Evolutionary conservation across 2,329 filamentous ascomycete species (phyloP).

Genomic region (Calonectria leucothoes): DNA sequence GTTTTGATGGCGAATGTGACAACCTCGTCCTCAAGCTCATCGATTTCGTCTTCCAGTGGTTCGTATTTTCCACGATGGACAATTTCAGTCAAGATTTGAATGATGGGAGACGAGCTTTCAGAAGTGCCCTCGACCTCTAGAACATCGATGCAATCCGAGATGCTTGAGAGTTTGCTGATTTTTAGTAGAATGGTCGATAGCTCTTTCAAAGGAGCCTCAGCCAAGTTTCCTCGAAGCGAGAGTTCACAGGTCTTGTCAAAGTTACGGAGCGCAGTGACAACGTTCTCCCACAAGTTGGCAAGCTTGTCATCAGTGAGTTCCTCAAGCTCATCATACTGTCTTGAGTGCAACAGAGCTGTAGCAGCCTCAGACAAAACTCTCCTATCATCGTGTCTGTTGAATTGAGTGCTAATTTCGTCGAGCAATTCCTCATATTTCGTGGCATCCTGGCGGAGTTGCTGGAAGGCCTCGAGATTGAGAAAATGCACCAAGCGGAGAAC

Average conservation of each 20-base stretch:
- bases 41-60: constrained; percentile 76
- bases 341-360: constrained; percentile 84
- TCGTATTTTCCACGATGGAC: constrained; percentile 79
- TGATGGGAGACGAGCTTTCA: constrained; percentile 63
- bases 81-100: constrained; percentile 78
- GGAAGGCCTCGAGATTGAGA: constrained; percentile 87
- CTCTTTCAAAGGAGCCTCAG: constrained; percentile 72
- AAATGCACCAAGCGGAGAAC: constrained; percentile 89
- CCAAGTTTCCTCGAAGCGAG: constrained; percentile 76
- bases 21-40: constrained; percentile 83
- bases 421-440: constrained; percentile 83
- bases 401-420: constrained; percentile 94
- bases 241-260: constrained; percentile 79
- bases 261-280: constrained; percentile 77
- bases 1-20: constrained; percentile 81
- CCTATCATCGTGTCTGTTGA: constrained; percentile 90
- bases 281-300: constrained; percentile 86
- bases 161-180: constrained; percentile 82
- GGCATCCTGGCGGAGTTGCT: constrained; percentile 88
- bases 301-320: constrained; percentile 87
- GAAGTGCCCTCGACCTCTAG: constrained; percentile 72
- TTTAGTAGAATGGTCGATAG: constrained; percentile 81
- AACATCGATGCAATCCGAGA: constrained; percentile 80
- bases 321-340: constrained; percentile 87
- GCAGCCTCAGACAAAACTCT: constrained; percentile 87